Evolutionary conservation across 1,284 basidiomycete genomes (phyloP), one percentile per base, ranked within the genome.

Genomic region (Fomitopsis pinicola): DNA sequence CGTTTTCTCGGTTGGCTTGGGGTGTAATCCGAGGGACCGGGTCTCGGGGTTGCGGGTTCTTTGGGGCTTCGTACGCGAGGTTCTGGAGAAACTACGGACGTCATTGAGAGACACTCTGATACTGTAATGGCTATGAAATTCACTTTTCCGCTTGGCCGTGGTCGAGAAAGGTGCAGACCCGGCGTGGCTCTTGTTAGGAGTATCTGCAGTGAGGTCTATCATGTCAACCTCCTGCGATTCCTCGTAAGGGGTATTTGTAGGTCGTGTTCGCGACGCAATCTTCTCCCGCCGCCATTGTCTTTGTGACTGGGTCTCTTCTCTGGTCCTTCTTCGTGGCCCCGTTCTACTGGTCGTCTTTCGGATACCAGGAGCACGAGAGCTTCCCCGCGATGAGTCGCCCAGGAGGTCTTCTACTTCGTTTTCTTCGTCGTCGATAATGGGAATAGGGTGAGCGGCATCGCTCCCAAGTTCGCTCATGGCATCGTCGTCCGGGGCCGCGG

Each of bases 331-430:
- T 17, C 44, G 15, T 4, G 26, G 33, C 14, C 42, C 33, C 3
- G 42, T 17, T 50, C 45, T 58, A 15, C 57, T 50, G 5, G 42
- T 30, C n/a, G 42, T 19, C 12, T 36, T 38, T 2, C 36, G 42
- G 42, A 7, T 50, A 30, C 44, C n/a, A 19, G 44, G 33, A 17
- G 30, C 26, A n/a, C 3, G 22, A 44, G 57, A 45, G 17, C 38
- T 36, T 40, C 36, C 48, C 19, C 38, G 28, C 7, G 28, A 35
- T 3, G 35, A n/a, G 59, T 88, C 85, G 17, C 84, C 71, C 4
- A 84, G 68, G 80, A 90, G 88, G 46, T 78, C 76, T 60, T 80
- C 78, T 3, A 84, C 80, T 64, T 85, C 85, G 17, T 72, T 71
- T 44, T 77, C 80, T 55, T 81, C 81, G 15, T 82, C 81, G n/a